Conservation (phyloP, 2,329 filamentous ascomycete species). For the Phialophora verrucosa region DNA sequence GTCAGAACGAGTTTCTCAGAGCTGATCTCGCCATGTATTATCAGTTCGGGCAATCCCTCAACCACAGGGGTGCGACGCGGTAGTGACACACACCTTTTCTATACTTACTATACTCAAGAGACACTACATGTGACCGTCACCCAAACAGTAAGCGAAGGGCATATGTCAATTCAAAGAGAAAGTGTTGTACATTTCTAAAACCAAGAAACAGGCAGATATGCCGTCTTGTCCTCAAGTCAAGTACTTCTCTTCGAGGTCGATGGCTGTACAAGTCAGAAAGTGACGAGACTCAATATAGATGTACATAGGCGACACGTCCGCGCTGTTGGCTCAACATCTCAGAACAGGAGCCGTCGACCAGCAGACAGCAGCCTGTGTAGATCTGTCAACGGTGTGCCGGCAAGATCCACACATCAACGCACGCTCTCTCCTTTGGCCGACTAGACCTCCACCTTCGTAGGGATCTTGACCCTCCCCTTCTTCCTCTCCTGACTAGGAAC, state of each 20-base stretch:
- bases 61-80: neutral
- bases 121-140: neutral
- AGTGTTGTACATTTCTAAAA: neutral
- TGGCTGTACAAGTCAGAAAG: neutral
- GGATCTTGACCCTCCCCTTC: conserved; percentile 68
- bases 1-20: neutral
- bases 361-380: neutral
- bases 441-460: conserved; percentile 61
- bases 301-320: neutral
- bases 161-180: neutral
- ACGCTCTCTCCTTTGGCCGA: neutral
- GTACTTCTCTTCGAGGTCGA: neutral
- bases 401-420: neutral
- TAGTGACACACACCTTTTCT: neutral
- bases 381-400: neutral
- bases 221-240: neutral
- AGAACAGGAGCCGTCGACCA: neutral
- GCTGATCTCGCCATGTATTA: neutral
- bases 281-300: neutral
- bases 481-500: conserved; percentile 67
- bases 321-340: neutral
- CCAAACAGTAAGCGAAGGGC: neutral
- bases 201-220: neutral
- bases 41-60: too few species aligned
- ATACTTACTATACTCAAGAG: neutral